phyloP scores from a whole-genome alignment of 1,284 basidiomycete genomes.

The Pseudozyma flocculosa region DNA sequence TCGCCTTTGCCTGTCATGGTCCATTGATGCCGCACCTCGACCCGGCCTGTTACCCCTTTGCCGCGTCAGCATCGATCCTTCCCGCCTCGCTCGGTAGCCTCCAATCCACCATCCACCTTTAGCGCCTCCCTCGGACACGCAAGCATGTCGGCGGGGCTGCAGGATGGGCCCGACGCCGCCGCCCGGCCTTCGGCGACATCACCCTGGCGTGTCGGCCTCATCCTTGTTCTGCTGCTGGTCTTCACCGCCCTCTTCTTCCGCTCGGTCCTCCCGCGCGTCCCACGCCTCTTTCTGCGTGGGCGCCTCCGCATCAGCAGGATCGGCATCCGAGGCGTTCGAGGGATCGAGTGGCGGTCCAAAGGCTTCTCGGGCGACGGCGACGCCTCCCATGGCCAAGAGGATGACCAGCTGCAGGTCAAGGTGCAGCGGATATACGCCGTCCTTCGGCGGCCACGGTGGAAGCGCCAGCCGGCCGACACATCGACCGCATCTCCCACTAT shows the following conservation, averaged over 20 bases:
- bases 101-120: no score
- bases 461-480: neutral
- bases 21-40: no score
- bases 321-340: slow-evolving; percentile 43
- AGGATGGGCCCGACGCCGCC: no score
- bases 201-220: slow-evolving; percentile 22
- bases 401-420: slow-evolving; percentile 35
- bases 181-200: no score
- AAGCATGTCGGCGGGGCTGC: no score
- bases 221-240: slow-evolving; percentile 20
- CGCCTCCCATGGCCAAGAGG: slow-evolving; percentile 11
- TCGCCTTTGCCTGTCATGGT: no score
- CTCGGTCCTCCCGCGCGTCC: slow-evolving; percentile 41
- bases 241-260: slow-evolving; percentile 45
- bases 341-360: slow-evolving; percentile 46
- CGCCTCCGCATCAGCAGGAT: slow-evolving; percentile 35
- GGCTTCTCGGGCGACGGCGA: slow-evolving; percentile 32
- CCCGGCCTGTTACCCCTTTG: no score
- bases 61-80: no score
- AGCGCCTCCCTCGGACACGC: no score
- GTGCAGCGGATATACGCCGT: slow-evolving; percentile 33
- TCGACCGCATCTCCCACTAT: neutral
- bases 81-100: no score
- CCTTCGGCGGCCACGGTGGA: neutral
- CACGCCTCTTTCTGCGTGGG: slow-evolving; percentile 41